Evolutionary conservation across 2,329 filamentous ascomycete genomes (phyloP).

Genomic region (Penicillium glabrum): DNA sequence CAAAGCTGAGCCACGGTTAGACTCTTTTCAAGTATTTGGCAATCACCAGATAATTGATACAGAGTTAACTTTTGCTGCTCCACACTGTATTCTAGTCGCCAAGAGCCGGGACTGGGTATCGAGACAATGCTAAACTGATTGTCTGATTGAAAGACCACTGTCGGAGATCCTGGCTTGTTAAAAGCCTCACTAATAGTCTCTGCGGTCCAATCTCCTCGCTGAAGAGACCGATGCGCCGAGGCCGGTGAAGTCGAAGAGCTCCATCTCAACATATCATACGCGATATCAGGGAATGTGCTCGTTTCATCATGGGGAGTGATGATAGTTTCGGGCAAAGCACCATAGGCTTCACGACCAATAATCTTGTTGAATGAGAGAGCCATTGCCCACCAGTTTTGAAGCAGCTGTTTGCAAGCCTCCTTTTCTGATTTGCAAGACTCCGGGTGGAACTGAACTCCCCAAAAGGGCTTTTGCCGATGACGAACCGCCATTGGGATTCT

Average conservation of each 20-base stretch:
- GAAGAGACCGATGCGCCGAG: slow-evolving; percentile 27
- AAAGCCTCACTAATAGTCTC: slow-evolving; percentile 36
- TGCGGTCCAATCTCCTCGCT: slow-evolving; percentile 23
- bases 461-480: slow-evolving; percentile 70
- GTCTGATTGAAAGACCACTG: slow-evolving; percentile 48
- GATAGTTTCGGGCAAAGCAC: slow-evolving; percentile 17
- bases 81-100: slow-evolving; percentile 38
- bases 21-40: slow-evolving; percentile 12
- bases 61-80: slow-evolving; percentile 23
- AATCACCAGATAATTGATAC: slow-evolving; percentile 17
- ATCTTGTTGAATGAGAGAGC: slow-evolving; percentile 61
- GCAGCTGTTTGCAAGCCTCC: slow-evolving; percentile 59
- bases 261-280: slow-evolving; percentile 43
- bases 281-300: slow-evolving; percentile 42
- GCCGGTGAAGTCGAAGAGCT: slow-evolving; percentile 28
- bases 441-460: slow-evolving; percentile 87
- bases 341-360: slow-evolving; percentile 24
- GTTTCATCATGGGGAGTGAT: slow-evolving; percentile 18
- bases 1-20: slow-evolving; percentile 31
- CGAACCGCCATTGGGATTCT: slow-evolving; percentile 73
- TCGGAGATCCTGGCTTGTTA: slow-evolving; percentile 31
- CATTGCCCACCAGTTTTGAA: slow-evolving; percentile 73
- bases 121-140: slow-evolving; percentile 38
- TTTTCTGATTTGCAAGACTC: slow-evolving; percentile 78
- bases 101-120: slow-evolving; percentile 33